Base-by-base conservation (phyloP, 2,329 filamentous ascomycete species). In the Stachybotrys chlorohalonatus region DNA sequence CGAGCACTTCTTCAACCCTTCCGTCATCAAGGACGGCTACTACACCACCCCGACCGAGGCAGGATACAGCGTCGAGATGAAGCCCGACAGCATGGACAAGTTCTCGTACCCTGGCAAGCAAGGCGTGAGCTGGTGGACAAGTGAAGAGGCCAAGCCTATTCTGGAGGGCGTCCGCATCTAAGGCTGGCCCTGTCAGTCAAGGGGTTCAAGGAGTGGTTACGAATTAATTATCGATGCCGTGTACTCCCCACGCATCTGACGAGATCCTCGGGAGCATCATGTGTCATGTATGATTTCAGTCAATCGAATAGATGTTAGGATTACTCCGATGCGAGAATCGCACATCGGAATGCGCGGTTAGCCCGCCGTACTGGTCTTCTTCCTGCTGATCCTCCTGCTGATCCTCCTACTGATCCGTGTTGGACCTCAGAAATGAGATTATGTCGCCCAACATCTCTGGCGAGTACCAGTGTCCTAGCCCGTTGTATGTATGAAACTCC, bases 21-120 rank as follows among this genome's bases (percentile, higher is more conserved):
- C 84, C 2, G 80, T 86, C 55, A 90, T 96, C 64, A 84, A 85
- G 73, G 85, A 91, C 61, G 92, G 91, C 5, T 94, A 90, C 72
- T 95, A 95, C 73, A 87, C 88, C 61, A 96, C 92, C 1, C 91
- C 92, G 0, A 85, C 75, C 59, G 85, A 90, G 67, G 80, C 91
- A 0, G 91, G 91, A 0, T 96, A 96, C 71, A 92, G 88, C 66
- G 91, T 96, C 2, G 90, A 96, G 82, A 95, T 96, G 90, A 93
- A 89, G 81, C 73, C 84, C 4, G 88, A 85, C 60, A 94, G 89
- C 69, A 94, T 95, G 90, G 88, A 91, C 59, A 72, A 71, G 62
- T 96, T 80, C 67, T 79, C 81, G 52, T 96, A 84, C 69, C 91
- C 90, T 1, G 90, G 90, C 7, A 81, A 86, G 64, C 79, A 86